These are phyloP conservation scores for Arthrobotrys iridis DNA, from an alignment of 2,329 filamentous ascomycete species.

Conservation along the genomic window DNA sequence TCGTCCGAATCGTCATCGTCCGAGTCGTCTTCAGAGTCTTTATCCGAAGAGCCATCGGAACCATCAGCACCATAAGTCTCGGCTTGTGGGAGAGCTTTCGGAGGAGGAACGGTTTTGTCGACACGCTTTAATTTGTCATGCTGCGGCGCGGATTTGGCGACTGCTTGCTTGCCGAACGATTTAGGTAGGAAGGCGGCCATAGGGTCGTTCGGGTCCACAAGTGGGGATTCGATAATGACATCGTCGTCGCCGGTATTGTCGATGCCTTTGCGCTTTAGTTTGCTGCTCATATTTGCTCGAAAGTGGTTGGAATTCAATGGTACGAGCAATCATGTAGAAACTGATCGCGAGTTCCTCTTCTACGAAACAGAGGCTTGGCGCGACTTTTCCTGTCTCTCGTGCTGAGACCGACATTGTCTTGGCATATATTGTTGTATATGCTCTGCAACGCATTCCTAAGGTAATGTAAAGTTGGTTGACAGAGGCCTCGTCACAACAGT, in stretches of 20 bases:
- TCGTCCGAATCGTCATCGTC: constrained; percentile 68
- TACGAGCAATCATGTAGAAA: not conserved
- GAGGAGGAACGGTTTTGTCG: constrained; percentile 16
- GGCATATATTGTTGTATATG: constrained; percentile 14
- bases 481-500: too few relatives aligned
- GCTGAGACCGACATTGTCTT: not conserved
- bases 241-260: constrained; percentile 65
- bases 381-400: too few relatives aligned
- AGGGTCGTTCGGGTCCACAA: constrained; percentile 72
- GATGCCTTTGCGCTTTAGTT: constrained; percentile 41
- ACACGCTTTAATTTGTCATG: constrained; percentile 50
- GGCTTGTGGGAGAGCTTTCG: constrained; percentile 40
- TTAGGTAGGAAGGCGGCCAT: constrained; percentile 81
- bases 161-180: constrained; percentile 84
- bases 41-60: constrained; percentile 69
- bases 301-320: not conserved
- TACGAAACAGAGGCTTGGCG: not conserved
- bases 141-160: constrained; percentile 28
- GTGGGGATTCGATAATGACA: constrained; percentile 68
- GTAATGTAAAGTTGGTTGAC: too few relatives aligned
- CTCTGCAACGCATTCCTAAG: not conserved
- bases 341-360: not conserved
- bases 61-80: constrained; percentile 7
- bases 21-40: constrained; percentile 76
- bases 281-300: constrained; percentile 32